Evolutionary conservation across 129 eudicot species (phyloP).

Genomic region (Ambrosia artemisiifolia): DNA sequence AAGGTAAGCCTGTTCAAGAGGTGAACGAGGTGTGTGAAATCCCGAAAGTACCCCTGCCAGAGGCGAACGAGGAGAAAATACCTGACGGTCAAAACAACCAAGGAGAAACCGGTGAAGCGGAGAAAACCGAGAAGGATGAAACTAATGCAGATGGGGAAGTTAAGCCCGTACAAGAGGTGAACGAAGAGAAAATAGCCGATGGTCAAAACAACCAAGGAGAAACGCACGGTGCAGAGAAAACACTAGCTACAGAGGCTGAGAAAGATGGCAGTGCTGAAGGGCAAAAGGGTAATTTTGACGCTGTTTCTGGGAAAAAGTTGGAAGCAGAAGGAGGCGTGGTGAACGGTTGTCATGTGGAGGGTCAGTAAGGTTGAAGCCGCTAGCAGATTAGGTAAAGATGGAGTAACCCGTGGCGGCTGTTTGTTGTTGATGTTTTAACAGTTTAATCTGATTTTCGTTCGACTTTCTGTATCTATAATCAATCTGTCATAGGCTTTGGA

Average conservation of each 20-base stretch:
- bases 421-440: neutral
- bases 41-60: slow-evolving; percentile 9
- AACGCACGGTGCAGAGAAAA: slow-evolving; percentile 3
- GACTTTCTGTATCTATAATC: slow-evolving; percentile 20
- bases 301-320: neutral
- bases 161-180: slow-evolving; percentile 32
- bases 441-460: neutral
- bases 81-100: neutral
- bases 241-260: slow-evolving; percentile 23
- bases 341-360: slow-evolving; percentile 40
- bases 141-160: slow-evolving; percentile 22
- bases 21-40: slow-evolving; percentile 10
- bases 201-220: slow-evolving; percentile 16
- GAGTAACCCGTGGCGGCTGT: slow-evolving; percentile 4
- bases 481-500: slow-evolving; percentile 16
- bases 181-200: neutral
- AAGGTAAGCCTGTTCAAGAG: neutral
- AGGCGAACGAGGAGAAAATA: slow-evolving; percentile 8
- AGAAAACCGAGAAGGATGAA: slow-evolving; percentile 11
- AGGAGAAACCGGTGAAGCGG: slow-evolving; percentile 15
- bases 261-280: slow-evolving; percentile 23
- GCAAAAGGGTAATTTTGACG: slow-evolving; percentile 23
- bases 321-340: slow-evolving; percentile 21
- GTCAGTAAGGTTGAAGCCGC: slow-evolving; percentile 16
- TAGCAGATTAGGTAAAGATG: slow-evolving; percentile 18